Base-by-base conservation (phyloP, 176 grass and related monocot genomes). In the Oryza glaberrima region DNA sequence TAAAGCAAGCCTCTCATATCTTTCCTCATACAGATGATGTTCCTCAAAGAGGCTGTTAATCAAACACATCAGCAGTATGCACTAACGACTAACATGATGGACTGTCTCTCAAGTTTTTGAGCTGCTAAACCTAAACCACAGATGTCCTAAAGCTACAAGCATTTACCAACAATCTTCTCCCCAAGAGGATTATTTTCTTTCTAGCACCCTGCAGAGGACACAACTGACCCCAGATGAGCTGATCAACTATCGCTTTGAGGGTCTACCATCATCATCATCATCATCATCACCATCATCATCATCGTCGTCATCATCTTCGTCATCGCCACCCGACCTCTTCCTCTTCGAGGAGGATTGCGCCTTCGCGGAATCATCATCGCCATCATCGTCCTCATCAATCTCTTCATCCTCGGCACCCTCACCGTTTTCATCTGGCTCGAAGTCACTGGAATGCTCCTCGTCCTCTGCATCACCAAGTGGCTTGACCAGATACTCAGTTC, bases 401-500 rank as follows among this genome's bases (percentile, higher is more conserved):
- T 81, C 82, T 25, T 88, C 90, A 5, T 91, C 90, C 4, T 91
- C 81, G 1, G 25, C 86, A 47, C 69, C 83, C 47, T 70, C 92
- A 28, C 90, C 86, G 1, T 88, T 88, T 32, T 91, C 90, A 9
- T 88, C 86, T 0, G 86, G 90, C 48, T 91, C 90, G 25, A 91
- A 91, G 48, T 91, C 90, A 23, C 86, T 88, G 4, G 83, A 88
- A 63, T 88, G 74, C 32, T 82, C 83, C 75, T 92, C 90, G 0
- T 88, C 86, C 69, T 88, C 90, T 52, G 89, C 81, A 36, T 69
- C 63, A 0, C 83, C 89, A 58, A 91, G 83, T 0, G 87, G 89
- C 60, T 68, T 73, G 26, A 89, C 87, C 10, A 94, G 77, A 76
- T 87, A 89, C 19, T 87, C 81, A 0, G 81, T 94, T 65, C 92